Percentiles rank a stretch among this genome's conserved stretches.
Evolutionary conservation across 257 asterid species (phyloP).

Genomic region (Nemophila menziesii): DNA sequence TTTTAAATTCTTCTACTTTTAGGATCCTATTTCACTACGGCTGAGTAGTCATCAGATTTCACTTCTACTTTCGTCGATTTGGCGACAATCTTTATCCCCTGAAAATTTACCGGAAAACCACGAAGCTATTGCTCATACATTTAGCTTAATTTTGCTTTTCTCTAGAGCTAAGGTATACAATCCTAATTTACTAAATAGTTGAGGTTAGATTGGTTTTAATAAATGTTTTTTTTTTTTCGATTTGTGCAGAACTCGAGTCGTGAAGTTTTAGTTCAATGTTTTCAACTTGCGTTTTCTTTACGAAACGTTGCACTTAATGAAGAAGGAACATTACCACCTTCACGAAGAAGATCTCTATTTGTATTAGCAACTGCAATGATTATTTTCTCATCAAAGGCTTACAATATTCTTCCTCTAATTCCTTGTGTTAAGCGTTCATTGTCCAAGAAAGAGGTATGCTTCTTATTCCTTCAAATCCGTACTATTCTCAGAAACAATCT

Average conservation of each 20-base stretch:
- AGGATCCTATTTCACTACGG: constrained; percentile 67
- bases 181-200: not conserved
- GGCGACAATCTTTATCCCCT: constrained; percentile 74
- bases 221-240: not conserved
- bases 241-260: constrained; percentile 55
- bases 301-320: constrained; percentile 40
- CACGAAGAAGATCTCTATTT: constrained; percentile 90
- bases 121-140: constrained; percentile 95
- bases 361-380: constrained; percentile 79
- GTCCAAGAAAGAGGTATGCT: constrained; percentile 44
- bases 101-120: constrained; percentile 79
- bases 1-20: constrained; percentile 21
- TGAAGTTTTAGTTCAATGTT: constrained; percentile 67
- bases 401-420: constrained; percentile 45
- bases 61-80: constrained; percentile 70
- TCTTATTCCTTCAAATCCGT: constrained; percentile 3
- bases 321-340: constrained; percentile 68
- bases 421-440: constrained; percentile 41
- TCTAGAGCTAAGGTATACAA: constrained; percentile 70
- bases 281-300: constrained; percentile 79
- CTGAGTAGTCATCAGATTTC: constrained; percentile 89
- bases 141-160: constrained; percentile 73
- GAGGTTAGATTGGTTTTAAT: not conserved
- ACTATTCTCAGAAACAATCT: constrained; percentile 6
- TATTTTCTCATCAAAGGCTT: constrained; percentile 70